Percentiles rank a stretch among this genome's conserved stretches.
Conservation (phyloP, 2,329 filamentous ascomycete genomes). For the Taxawa tesnikishii region DNA sequence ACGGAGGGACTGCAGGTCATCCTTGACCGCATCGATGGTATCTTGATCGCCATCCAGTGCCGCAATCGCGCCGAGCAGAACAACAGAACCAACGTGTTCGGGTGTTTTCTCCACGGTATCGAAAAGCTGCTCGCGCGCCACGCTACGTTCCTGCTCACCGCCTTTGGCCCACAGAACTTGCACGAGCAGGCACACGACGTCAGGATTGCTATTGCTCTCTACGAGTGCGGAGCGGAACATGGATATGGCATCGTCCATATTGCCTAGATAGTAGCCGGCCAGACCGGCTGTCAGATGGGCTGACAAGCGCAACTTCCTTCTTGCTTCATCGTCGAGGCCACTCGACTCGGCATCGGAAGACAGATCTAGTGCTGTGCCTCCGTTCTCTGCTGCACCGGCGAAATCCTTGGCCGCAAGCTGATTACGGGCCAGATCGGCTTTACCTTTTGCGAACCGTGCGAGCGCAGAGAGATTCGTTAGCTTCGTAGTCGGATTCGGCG, state of each 20-base stretch:
- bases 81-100: conserved; percentile 65
- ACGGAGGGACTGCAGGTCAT: conserved; percentile 63
- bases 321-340: conserved; percentile 51
- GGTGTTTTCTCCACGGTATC: conserved; percentile 62
- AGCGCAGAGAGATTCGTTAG: conserved; percentile 60
- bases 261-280: conserved; percentile 59
- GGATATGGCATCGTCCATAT: conserved; percentile 56
- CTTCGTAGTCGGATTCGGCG: conserved; percentile 74
- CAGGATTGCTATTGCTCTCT: conserved; percentile 64
- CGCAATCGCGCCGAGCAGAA: conserved; percentile 74
- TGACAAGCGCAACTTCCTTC: conserved; percentile 63
- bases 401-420: conserved; percentile 59
- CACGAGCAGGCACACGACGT: conserved; percentile 75
- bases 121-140: conserved; percentile 70
- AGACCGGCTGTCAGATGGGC: conserved; percentile 78
- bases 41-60: conserved; percentile 69
- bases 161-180: conserved; percentile 92
- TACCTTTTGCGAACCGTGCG: conserved; percentile 66
- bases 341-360: conserved; percentile 56
- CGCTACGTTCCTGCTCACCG: conserved; percentile 57
- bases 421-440: conserved; percentile 75
- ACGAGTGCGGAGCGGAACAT: conserved; percentile 72
- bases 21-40: conserved; percentile 64
- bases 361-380: conserved; percentile 67
- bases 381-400: conserved; percentile 61